A percentile compares a stretch with the other conserved stretches of the same genome.
These are phyloP conservation scores for Rubia occidens DNA, from an alignment of 305 asterid species.

Conservation along the genomic window DNA sequence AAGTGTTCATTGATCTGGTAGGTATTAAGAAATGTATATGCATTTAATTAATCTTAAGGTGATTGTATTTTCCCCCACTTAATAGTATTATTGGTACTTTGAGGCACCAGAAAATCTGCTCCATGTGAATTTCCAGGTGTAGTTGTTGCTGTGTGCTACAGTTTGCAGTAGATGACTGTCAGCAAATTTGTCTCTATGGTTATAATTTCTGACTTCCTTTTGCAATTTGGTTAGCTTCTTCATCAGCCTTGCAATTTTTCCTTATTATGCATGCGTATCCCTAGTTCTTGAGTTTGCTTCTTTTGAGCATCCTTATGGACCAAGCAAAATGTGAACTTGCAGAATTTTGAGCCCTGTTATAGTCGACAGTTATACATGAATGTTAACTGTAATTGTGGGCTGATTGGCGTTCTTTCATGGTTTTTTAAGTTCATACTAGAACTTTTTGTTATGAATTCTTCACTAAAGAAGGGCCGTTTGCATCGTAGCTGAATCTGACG, in stretches of 20 bases:
- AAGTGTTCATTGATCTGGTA: background rate
- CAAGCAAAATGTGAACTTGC: background rate
- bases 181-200: background rate
- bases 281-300: background rate
- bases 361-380: background rate
- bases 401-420: background rate
- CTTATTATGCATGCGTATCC: background rate
- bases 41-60: background rate
- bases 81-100: background rate
- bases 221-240: background rate
- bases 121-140: background rate
- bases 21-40: background rate
- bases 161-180: background rate
- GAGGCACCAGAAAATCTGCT: background rate
- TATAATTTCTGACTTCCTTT: background rate
- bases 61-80: background rate
- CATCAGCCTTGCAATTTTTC: background rate
- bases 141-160: background rate
- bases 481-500: slow-evolving; percentile 54
- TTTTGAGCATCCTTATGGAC: background rate
- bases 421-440: background rate
- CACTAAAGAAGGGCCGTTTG: slow-evolving; percentile 14
- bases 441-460: background rate
- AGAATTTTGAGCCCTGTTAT: background rate
- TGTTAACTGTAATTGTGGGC: background rate